Base-by-base conservation (phyloP, 23 red algal genomes). In the Gracilaria gracilis region DNA sequence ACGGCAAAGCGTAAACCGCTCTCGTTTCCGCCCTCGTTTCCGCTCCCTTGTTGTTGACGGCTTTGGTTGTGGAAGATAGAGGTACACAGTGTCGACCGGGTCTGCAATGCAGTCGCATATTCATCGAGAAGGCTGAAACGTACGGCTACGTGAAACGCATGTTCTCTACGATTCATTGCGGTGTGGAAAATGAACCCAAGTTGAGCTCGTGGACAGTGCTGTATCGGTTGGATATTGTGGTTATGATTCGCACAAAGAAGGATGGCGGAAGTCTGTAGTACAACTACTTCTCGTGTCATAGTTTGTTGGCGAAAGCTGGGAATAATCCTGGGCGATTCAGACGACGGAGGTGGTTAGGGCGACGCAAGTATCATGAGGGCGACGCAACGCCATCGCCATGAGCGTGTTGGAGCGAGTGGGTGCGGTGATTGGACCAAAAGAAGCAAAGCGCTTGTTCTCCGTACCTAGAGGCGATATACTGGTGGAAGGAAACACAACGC, bases 231-330 rank as follows among this genome's bases (percentile, higher is more conserved):
- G 49, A 49, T n/a, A n/a, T n/a, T n/a, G n/a, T n/a, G n/a, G n/a
- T n/a, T n/a, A n/a, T n/a, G n/a, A n/a, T n/a, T n/a, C n/a, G n/a
- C n/a, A n/a, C n/a, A n/a, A n/a, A n/a, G n/a, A n/a, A n/a, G n/a
- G n/a, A n/a, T n/a, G n/a, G n/a, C n/a, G n/a, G n/a, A n/a, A n/a
- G n/a, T n/a, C n/a, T n/a, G n/a, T n/a, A n/a, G n/a, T n/a, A n/a
- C 42, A 87, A 87, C 20, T 87, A 87, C 65, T 87, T 87, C 57
- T 73, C 83, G 38, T 59, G 80, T 65, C 50, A 53, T 28, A 47
- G 80, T 4, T 24, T 83, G 17, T 35, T 83, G 27, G 80, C 80
- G 44, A 32, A 31, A 29, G 27, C 80, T 54, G 57, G 83, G 83
- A 32, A 34, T 87, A 9, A 72, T 72, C 44, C 27, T 87, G 20